Evolutionary conservation across 2,329 filamentous ascomycete species (phyloP).

Genomic region (Talaromyces sp.): DNA sequence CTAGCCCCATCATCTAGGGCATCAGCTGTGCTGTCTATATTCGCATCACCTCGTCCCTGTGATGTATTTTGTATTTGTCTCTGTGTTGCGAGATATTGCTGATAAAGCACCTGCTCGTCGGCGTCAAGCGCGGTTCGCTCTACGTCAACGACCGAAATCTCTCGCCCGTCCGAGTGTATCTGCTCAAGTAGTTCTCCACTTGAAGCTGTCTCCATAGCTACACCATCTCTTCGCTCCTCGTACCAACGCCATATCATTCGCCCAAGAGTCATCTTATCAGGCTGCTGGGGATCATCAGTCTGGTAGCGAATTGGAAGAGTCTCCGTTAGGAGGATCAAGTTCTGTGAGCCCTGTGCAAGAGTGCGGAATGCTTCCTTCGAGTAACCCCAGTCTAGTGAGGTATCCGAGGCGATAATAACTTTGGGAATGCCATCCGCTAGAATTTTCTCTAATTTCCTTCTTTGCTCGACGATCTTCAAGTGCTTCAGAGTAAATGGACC

Average conservation of each 20-base stretch:
- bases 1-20: conserved; percentile 72
- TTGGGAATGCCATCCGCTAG: conserved; percentile 52
- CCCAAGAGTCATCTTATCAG: conserved; percentile 59
- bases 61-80: conserved; percentile 80
- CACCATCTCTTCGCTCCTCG: conserved; percentile 64
- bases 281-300: conserved; percentile 24
- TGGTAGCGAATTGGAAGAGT: conserved; percentile 41
- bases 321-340: conserved; percentile 85
- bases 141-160: conserved; percentile 60
- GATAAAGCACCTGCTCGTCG: conserved; percentile 75
- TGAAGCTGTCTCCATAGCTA: conserved; percentile 55
- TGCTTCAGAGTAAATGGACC: conserved; percentile 90
- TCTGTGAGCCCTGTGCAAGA: conserved; percentile 72
- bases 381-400: conserved; percentile 90
- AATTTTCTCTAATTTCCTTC: conserved; percentile 72
- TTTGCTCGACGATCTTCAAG: conserved; percentile 77
- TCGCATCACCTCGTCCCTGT: conserved; percentile 64
- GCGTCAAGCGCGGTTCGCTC: conserved; percentile 66
- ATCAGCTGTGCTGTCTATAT: conserved; percentile 73
- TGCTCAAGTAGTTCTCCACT: conserved; percentile 62
- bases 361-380: conserved; percentile 74
- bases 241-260: conserved; percentile 77
- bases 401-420: conserved; percentile 89
- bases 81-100: conserved; percentile 88
- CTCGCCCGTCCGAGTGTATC: conserved; percentile 62